Evolutionary conservation across 371 early-diverging fungal genomes (phyloP).

Genomic region (Gilbertella persicaria): DNA sequence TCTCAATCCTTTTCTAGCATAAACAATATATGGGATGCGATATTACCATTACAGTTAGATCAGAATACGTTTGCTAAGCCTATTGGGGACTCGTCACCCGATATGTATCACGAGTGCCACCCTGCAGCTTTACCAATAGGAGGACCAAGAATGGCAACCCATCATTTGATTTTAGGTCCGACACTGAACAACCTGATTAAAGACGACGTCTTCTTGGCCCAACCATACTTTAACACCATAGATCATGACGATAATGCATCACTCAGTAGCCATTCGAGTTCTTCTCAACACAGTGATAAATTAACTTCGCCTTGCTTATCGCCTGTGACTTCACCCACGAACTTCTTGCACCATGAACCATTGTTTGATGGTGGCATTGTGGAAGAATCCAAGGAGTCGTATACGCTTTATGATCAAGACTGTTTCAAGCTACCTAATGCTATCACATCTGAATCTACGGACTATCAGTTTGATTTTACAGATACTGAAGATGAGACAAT

Average conservation of each 20-base stretch:
- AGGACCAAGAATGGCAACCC: conserved; percentile 24
- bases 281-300: conserved; percentile 17
- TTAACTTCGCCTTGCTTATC: conserved; percentile 18
- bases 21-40: conserved; percentile 10
- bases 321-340: conserved; percentile 31
- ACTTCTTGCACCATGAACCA: conserved; percentile 34
- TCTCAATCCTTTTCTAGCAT: conserved; percentile 17
- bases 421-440: too few species aligned
- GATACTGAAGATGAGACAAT: too few species aligned
- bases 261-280: conserved; percentile 24
- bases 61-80: conserved; percentile 17
- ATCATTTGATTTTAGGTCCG: conserved; percentile 27
- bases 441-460: too few species aligned
- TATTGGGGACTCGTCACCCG: conserved; percentile 26
- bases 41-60: conserved; percentile 6
- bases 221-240: background rate
- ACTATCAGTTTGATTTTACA: too few species aligned
- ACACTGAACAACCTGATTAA: conserved; percentile 16
- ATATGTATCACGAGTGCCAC: conserved; percentile 26
- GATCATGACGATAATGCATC: conserved; percentile 30
- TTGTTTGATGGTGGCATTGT: conserved; percentile 33
- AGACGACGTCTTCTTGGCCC: conserved; percentile 29
- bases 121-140: conserved; percentile 29
- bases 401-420: background rate
- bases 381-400: background rate